phyloP scores from a whole-genome alignment of 768 basidiomycete genomes.

The Suillus subaureus region DNA sequence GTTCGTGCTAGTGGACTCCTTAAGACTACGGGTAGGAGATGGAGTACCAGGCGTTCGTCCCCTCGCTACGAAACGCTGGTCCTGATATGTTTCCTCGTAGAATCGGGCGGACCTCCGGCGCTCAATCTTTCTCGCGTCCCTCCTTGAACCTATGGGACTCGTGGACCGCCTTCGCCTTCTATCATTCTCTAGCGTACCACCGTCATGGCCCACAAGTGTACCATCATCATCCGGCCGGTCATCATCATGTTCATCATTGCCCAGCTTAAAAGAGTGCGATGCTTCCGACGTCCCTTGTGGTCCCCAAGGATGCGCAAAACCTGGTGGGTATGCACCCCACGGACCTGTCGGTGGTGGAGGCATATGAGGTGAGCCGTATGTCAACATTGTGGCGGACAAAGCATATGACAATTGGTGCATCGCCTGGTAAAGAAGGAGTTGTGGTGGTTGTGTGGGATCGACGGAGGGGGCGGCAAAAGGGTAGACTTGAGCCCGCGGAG shows the following conservation, averaged over 20 bases:
- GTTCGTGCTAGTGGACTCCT: neutral
- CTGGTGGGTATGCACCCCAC: conserved; percentile 15
- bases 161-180: conserved; percentile 9
- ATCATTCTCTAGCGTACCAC: conserved; percentile 22
- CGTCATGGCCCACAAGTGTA: conserved; percentile 16
- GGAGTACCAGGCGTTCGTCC: conserved; percentile 32
- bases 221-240: neutral
- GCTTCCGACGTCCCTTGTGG: conserved; percentile 35
- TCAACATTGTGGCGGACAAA: conserved; percentile 33
- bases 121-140: conserved; percentile 17
- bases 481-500: conserved; percentile 13
- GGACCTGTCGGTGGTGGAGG: conserved; percentile 5
- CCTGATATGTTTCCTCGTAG: conserved; percentile 15
- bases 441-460: conserved; percentile 40
- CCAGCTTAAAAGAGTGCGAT: conserved; percentile 55
- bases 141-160: conserved; percentile 18
- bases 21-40: conserved; percentile 4
- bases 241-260: conserved; percentile 28
- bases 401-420: conserved; percentile 45
- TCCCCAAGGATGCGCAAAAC: conserved; percentile 27
- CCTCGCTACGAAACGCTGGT: conserved; percentile 16
- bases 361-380: conserved; percentile 17
- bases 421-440: conserved; percentile 40
- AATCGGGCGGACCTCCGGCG: neutral
- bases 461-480: conserved; percentile 29